phyloP scores from a whole-genome alignment of 805 yeast species.

The Kodamaea fukazawae region DNA sequence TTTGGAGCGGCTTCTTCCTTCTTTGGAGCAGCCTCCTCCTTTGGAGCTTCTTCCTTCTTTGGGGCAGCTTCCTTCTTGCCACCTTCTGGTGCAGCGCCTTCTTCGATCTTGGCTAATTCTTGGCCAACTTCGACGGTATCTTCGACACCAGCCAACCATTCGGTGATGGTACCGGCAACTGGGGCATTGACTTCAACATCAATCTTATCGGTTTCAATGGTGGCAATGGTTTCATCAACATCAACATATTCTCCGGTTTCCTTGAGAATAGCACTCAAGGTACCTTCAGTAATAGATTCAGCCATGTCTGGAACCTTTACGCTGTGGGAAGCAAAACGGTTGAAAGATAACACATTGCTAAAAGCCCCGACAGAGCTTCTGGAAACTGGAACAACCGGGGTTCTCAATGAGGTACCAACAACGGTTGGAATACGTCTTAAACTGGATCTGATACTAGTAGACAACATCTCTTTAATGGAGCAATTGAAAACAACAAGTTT shows the following conservation, averaged over 20 bases:
- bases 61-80: slow-evolving; percentile 26
- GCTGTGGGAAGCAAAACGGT: slow-evolving; percentile 39
- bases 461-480: slow-evolving; percentile 23
- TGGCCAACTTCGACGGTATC: slow-evolving; percentile 97
- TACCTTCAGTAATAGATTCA: slow-evolving; percentile 96
- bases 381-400: slow-evolving; percentile 1
- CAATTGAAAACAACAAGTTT: too few species aligned
- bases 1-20: slow-evolving; percentile 32
- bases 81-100: slow-evolving; percentile 67
- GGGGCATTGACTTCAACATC: slow-evolving; percentile 98
- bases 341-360: slow-evolving; percentile 20
- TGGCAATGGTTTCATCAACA: slow-evolving; percentile 87
- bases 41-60: slow-evolving; percentile 30
- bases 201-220: slow-evolving; percentile 97
- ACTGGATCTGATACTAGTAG: slow-evolving; percentile 30
- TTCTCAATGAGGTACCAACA: slow-evolving; percentile 8
- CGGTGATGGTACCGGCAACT: slow-evolving; percentile 82
- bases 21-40: slow-evolving; percentile 33
- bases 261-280: slow-evolving; percentile 65
- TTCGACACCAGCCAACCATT: slow-evolving; percentile 76
- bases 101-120: slow-evolving; percentile 82
- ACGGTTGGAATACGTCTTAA: slow-evolving; percentile 27
- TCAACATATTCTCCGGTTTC: slow-evolving; percentile 85
- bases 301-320: slow-evolving; percentile 99
- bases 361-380: not conserved